Evolutionary conservation across 768 basidiomycete genomes (phyloP), one percentile per base, ranked within the genome.

Genomic region (Leucocoprinus birnbaumii): DNA sequence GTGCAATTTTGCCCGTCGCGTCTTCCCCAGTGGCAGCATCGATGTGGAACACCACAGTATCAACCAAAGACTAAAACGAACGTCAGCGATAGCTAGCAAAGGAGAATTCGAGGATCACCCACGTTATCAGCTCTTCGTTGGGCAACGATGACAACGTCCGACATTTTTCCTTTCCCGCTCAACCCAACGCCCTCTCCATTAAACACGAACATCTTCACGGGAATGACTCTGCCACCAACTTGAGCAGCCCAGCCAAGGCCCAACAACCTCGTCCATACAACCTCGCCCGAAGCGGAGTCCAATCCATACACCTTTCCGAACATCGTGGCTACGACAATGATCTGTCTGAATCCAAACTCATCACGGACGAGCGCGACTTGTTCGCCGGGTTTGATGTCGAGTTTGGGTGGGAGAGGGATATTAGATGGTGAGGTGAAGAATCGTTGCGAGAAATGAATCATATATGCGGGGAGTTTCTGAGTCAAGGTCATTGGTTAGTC

Each of bases 271-370:
- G 80, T 86, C 94, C 94, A 98, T 1, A 96, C 63, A 26, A 92
- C 75, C 1, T 78, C 73, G 0, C 94, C 94, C 42, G 76, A 88
- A 9, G 83, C 80, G 1, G 90, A 87, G 61, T 97, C 93, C 41
- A 98, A 69, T 0, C 85, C 94, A 62, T 85, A 93, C 0, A 94
- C 60, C 62, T 91, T 93, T 2, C 93, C 92, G 25, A 79, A 74
- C 0, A 73, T 60, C 2, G 89, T 92, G 0, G 85, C 88, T 5
- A 75, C 78, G 3, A 96, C 80, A 43, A 95, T 80, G 25, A 97
- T 68, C 65, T 97, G 91, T 35, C 87, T 79, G 71, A 97, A 92
- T 0, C 93, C 94, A 65, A 95, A 96, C 0, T 85, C 69, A 63
- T 95, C 93, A 3, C 91, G 83, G 55, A 75, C 71, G 0, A 86